These are phyloP conservation scores for Fragilaria crotonensis DNA, from an alignment of 108 stramenopile species.

Conservation along the genomic window DNA sequence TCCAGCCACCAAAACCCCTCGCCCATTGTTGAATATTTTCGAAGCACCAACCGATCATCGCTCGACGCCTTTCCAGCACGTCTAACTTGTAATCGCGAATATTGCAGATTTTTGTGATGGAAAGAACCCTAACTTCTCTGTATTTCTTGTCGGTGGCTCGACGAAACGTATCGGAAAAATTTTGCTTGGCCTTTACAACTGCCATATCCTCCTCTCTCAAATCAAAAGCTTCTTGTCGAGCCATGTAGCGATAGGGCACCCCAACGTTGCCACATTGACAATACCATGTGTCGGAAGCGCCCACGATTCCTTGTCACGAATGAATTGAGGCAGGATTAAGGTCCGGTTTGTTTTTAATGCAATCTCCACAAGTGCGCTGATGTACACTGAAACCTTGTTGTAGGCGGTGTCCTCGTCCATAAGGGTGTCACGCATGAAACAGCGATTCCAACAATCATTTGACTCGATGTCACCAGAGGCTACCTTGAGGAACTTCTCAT, in stretches of 20 bases:
- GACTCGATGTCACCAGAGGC: not conserved
- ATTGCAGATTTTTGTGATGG: not conserved
- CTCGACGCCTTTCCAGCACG: not conserved
- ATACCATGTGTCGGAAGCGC: not conserved
- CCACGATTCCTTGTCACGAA: not conserved
- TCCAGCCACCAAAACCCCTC: not conserved
- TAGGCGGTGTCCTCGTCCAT: not conserved
- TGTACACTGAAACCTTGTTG: not conserved
- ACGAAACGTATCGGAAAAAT: slow-evolving; percentile 7
- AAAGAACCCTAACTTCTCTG: not conserved
- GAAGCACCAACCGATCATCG: not conserved
- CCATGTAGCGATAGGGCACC: not conserved
- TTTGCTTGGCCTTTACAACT: slow-evolving; percentile 6
- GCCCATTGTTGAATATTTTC: not conserved
- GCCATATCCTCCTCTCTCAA: slow-evolving; percentile 10
- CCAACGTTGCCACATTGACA: not conserved
- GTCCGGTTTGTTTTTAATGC: not conserved
- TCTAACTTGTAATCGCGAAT: not conserved
- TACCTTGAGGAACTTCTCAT: not conserved
- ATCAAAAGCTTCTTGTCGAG: slow-evolving; percentile 4
- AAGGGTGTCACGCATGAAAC: too few relatives aligned
- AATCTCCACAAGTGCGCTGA: not conserved
- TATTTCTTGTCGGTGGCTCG: not conserved
- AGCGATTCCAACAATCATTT: too few relatives aligned
- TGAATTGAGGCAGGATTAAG: not conserved